Evolutionary conservation across 179 eudicot genomes (phyloP), one percentile per base, ranked within the genome.

Genomic region (Heliamphora pulchella): DNA sequence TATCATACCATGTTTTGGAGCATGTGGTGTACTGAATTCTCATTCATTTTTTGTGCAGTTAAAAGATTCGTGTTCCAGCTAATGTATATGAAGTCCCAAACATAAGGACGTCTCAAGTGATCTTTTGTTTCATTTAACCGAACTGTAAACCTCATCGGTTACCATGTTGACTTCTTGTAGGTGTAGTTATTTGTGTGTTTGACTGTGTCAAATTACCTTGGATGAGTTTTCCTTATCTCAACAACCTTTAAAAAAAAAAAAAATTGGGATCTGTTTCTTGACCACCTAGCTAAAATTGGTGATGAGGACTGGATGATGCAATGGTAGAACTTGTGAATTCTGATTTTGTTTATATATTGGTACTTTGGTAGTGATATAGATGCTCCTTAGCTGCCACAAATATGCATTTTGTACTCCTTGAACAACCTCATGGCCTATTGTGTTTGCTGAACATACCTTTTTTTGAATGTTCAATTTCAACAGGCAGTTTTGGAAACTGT

Each of bases 401-500:
- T 13, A 43, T 68, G 31, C 11, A 41, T 48, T 44, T 7, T 47
- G 46, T 47, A 4, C n/a, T 68, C 66, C 39, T 76, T 50, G 31
- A 51, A 10, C 39, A 51, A 78, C 64, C 13, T 43, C 41, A 31
- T 71, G 41, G 4, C 9, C 22, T 20, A 46, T 14, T 70, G 59
- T 58, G 68, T 70, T 79, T 68, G 47, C 67, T 44, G 68, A 71
- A 47, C 46, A 48, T 20, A 69, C 71, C 31, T 76, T 62, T 82
- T 11, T 78, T 80, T 5, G 0, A 64, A 20, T 6, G 65, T 78
- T 79, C 63, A 67, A 18, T 79, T 71, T 57, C 1, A 59, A 79
- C 92, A 96, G 99, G 99, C 99, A 77, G 91, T 89, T 84, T 70
- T 96, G 95, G 99, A 96, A 91, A 96, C 99, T 14, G 98, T 96